phyloP scores from a whole-genome alignment of 139 green algal genomes.

The Astrephomene gubernaculifera region DNA sequence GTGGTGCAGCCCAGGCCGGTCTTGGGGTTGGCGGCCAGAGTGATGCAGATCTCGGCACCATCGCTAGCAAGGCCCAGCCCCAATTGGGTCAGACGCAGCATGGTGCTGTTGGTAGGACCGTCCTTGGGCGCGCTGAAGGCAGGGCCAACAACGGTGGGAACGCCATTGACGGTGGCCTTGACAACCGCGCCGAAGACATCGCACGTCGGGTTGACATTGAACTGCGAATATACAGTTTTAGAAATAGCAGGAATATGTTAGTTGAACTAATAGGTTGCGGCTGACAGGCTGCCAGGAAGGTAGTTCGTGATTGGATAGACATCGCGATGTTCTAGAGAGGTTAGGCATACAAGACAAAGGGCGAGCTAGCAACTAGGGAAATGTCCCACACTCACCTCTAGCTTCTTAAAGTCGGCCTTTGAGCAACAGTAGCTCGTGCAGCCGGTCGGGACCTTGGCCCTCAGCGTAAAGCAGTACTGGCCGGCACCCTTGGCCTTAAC shows the following conservation, averaged over 20 bases:
- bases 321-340: too few relatives aligned
- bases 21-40: background rate
- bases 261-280: background rate
- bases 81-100: conserved; percentile 10
- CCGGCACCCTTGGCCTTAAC: background rate
- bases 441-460: background rate
- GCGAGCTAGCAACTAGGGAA: too few relatives aligned
- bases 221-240: background rate
- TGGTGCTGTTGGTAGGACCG: background rate
- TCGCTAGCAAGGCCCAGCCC: background rate
- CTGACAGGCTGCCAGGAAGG: too few relatives aligned
- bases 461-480: conserved; percentile 37
- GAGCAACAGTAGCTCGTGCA: conserved; percentile 2
- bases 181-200: background rate
- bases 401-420: conserved; percentile 22
- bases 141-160: conserved; percentile 2
- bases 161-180: conserved; percentile 13
- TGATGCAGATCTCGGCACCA: conserved; percentile 17
- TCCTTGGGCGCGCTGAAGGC: background rate
- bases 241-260: background rate
- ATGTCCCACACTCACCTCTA: conserved; percentile 23
- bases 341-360: too few relatives aligned
- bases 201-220: conserved; percentile 19
- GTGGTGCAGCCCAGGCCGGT: conserved; percentile 9
- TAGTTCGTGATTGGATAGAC: too few relatives aligned